A percentile compares a stretch with the other conserved stretches of the same genome.
Evolutionary conservation across 73 alveolate species (phyloP).

Genomic region (Urostyla sp.): DNA sequence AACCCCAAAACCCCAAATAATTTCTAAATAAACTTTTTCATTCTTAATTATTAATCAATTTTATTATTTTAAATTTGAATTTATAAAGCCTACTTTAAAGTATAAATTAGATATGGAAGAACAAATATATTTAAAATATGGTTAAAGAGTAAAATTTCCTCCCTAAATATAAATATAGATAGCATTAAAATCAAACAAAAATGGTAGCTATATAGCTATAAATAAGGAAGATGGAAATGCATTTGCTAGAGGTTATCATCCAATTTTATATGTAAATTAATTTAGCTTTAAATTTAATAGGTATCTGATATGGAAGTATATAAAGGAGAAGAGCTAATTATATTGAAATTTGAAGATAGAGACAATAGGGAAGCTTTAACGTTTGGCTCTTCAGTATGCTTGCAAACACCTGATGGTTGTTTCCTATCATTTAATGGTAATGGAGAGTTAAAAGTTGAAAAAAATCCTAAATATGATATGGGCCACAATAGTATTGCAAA

Average conservation of each 20-base stretch:
- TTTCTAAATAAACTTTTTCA: too few relatives aligned
- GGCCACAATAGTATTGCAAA: conserved; percentile 65
- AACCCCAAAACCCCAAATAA: too few relatives aligned
- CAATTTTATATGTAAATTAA: conserved; percentile 53
- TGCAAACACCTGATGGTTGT: conserved; percentile 61
- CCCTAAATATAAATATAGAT: conserved; percentile 9
- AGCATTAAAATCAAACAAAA: conserved; percentile 54
- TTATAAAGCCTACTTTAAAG: too few relatives aligned
- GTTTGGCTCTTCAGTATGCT: conserved; percentile 66
- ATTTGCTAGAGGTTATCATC: conserved; percentile 73
- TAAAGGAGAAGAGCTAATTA: conserved; percentile 62
- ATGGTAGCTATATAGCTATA: conserved; percentile 56
- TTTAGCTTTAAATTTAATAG: background rate
- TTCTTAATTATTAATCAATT: too few relatives aligned
- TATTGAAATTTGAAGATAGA: conserved; percentile 61
- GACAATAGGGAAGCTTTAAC: conserved; percentile 63
- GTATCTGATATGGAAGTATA: conserved; percentile 66
- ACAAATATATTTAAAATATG: conserved; percentile 63
- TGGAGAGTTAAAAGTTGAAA: conserved; percentile 69
- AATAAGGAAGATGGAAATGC: conserved; percentile 55
- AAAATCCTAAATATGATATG: conserved; percentile 53
- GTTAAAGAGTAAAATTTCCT: conserved; percentile 16
- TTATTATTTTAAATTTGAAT: conserved; percentile 18
- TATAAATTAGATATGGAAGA: too few relatives aligned
- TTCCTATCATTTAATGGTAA: conserved; percentile 66